Evolutionary conservation across 2,329 filamentous ascomycete genomes (phyloP), one percentile per base, ranked within the genome.

Genomic region (Penicillium sp.): DNA sequence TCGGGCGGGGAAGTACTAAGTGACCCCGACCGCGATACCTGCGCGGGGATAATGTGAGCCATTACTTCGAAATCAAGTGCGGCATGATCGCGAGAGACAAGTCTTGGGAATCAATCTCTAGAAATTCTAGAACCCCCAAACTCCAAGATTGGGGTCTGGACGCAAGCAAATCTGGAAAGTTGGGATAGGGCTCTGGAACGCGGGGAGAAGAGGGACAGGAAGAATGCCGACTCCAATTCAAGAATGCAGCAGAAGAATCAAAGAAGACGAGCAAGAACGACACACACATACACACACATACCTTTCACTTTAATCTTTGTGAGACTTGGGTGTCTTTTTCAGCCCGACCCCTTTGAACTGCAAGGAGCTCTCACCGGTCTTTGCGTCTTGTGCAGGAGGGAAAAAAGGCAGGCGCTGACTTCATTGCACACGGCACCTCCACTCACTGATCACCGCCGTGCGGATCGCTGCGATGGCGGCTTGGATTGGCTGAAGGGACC

Each of bases 41-140:
- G 67, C 54, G 55, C 57, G 59, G 61, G 58, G 54, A 60, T 31
- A 47, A 64, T 45, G 57, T 70, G 65, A 69, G 69, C 65, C 58
- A 65, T 70, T 61, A 65, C 68, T 12, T 38, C 59, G 57, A 53
- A 58, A 47, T 44, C 44, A 16, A 24, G n/a, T 9, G 18, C 44
- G 29, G 50, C 57, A 54, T 49, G 24, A 42, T 54, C 49, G 50
- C 53, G 10, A 41, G 44, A 18, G 45, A 49, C 46, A 36, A 51
- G 42, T 26, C 31, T 12, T 29, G 18, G 13, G 43, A 43, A 21
- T 18, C 18, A 18, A 24, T 49, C 4, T 39, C 16, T 18, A 13
- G 36, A 10, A 9, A 29, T 18, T 33, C 42, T 33, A 34, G 45
- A 41, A 15, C 34, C 18, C 12, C 12, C 16, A 21, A 38, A 21